Evolutionary conservation across 305 asterid genomes (phyloP), one percentile per base, ranked within the genome.

Genomic region (Fraxinus paxiana): DNA sequence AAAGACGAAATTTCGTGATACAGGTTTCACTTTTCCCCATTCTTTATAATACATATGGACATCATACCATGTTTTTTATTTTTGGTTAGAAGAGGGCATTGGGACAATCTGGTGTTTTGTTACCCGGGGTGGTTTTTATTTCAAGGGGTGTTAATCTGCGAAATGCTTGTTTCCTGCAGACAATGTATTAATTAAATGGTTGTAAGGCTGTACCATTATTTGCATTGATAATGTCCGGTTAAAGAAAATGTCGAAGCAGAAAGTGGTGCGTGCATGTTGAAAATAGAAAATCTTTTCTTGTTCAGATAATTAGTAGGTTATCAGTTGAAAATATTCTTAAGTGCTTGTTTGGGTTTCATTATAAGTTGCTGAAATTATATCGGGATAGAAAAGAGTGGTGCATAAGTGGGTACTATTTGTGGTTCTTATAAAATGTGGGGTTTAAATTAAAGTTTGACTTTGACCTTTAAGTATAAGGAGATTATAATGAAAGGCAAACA

Each of bases 1-100:
- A 96, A 86, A 88, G 99, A 81, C 93, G 98, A 69, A 92, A 92
- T 87, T 94, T 96, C 74, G 99, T 96, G 80, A 87, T 92, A 81
- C 98, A 93, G 98, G 99, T 94, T 85, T 31, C 81, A 33, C 59
- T 74, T 61, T 18, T 80, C 34, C 59, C 20, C 38, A 1, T 61
- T 76, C 61, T 67, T 61, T 74, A 26, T 26, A 30, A 75, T 72
- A 59, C 65, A 15, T 5, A 30, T 30, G 24, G 75, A 31, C 41
- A 30, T 30, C 17, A 10, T 63, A 17, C 65, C 26, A 6, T 65
- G 3, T 70, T 9, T 13, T 5, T 26, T 26, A 6, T 22, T 7
- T 12, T 24, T 33, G 59, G 35, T 56, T 56, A 6, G 13, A 56
- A 18, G 56, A 43, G 17, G 15, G 0, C 15, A 15, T 41, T 24